Base-by-base conservation (phyloP, 768 basidiomycete species). In the Podaxis rugospora region DNA sequence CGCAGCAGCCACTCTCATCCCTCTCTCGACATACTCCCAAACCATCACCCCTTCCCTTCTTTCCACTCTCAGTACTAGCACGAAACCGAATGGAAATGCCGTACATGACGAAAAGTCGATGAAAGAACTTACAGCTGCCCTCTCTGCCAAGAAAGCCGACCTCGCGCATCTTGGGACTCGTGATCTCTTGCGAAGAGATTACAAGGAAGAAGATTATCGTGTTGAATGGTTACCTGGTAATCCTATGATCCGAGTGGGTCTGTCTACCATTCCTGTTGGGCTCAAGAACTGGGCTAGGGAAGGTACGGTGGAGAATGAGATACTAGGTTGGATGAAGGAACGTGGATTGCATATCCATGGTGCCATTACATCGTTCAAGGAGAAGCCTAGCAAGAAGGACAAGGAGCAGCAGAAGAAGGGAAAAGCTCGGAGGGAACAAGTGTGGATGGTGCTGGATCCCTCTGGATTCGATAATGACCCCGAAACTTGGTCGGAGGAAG, bases 141-240 rank as follows among this genome's bases (percentile, higher is more conserved):
- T 93, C 23, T 61, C 75, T 53, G 65, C 67, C 2, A 84, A 83
- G 74, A 99, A 98, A 70, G 66, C 67, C 3, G 83, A 88, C 61
- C 76, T 98, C 7, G 82, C 83, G 1, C 81, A 85, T 63, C 79
- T 98, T 16, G 76, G 75, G 6, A 84, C 85, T 0, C 79, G 83
- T 59, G 94, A 98, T 68, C 83, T 98, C 18, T 81, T 99, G 4
- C 81, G 93, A 11, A 78, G 97, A n/a, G 97, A 99, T 74, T 99
- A 95, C 79, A 98, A 99, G 71, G 87, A 96, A 65, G 96, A 94
- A 68, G 69, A 72, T 1, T 72, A 84, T 61, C 72, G 76, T 0
- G 80, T 87, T 2, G 68, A 77, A 1, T 81, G 79, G 75, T 69
- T 74, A 3, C 62, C 71, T 0, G 70, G 69, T 16, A 61, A 67